Evolutionary conservation across 1,284 basidiomycete genomes (phyloP).

Genomic region (Coriolopsis trogii): DNA sequence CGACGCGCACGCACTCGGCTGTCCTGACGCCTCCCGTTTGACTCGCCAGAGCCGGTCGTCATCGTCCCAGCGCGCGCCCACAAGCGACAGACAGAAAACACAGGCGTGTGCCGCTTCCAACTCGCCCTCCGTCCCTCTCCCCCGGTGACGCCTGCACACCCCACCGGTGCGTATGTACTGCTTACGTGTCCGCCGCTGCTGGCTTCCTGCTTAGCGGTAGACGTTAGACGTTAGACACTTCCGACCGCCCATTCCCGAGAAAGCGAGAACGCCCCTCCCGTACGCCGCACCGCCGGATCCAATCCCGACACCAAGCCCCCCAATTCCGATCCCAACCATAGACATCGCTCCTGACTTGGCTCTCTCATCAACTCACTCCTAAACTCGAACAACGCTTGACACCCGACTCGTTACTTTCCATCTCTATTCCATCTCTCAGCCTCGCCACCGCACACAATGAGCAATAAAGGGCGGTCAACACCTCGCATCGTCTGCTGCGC

Average conservation of each 20-base stretch:
- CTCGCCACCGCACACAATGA: slow-evolving; percentile 47
- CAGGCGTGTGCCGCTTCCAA: no score
- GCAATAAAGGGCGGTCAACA: slow-evolving; percentile 73
- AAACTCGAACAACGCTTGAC: no score
- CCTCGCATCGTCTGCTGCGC: slow-evolving; percentile 86
- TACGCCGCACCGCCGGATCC: slow-evolving; percentile 3
- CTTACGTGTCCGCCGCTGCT: slow-evolving; percentile 25
- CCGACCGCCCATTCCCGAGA: slow-evolving; percentile 4
- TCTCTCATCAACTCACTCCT: slow-evolving; percentile 8
- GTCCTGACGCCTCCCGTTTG: not conserved
- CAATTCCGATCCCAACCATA: slow-evolving; percentile 5
- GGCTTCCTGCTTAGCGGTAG: not conserved
- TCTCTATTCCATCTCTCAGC: slow-evolving; percentile 21
- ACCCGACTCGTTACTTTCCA: slow-evolving; percentile 16
- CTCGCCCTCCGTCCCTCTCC: not conserved
- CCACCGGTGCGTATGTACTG: not conserved
- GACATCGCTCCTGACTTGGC: not conserved
- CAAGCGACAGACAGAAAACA: no score
- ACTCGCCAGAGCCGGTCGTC: no score
- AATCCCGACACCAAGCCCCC: slow-evolving; percentile 11
- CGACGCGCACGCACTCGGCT: not conserved
- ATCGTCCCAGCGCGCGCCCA: slow-evolving; percentile 2
- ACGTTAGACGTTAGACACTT: slow-evolving; percentile 8
- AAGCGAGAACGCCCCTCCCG: slow-evolving; percentile 1
- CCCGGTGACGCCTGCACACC: slow-evolving; percentile 2